Evolutionary conservation across 495 filamentous ascomycete species (phyloP).

Genomic region (Trichoderma gamsii): DNA sequence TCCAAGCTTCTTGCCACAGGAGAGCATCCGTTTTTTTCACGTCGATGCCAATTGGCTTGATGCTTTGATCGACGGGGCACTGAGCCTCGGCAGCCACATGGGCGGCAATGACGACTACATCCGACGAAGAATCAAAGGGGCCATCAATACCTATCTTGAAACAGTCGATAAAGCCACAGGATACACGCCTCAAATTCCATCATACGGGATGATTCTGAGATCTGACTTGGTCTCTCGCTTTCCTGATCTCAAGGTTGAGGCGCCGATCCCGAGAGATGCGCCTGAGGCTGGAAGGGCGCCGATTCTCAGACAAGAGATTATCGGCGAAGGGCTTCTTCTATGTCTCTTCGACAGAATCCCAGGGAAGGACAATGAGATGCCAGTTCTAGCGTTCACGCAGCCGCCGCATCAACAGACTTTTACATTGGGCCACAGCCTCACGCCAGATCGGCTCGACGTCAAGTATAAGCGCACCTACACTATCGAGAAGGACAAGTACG

Average conservation of each 20-base stretch:
- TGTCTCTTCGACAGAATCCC: neutral
- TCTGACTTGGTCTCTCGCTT: neutral
- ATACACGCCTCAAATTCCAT: conserved; percentile 19
- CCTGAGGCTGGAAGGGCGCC: neutral
- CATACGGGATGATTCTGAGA: conserved; percentile 20
- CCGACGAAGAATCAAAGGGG: conserved; percentile 26
- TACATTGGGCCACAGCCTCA: neutral
- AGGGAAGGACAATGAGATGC: neutral
- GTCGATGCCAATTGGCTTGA: conserved; percentile 42
- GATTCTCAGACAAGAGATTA: neutral
- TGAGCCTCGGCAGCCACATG: conserved; percentile 38
- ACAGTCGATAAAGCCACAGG: conserved; percentile 20
- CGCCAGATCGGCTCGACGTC: no score
- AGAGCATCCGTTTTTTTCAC: conserved; percentile 41
- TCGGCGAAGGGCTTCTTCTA: neutral
- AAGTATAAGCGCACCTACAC: no score
- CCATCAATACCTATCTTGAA: conserved; percentile 26
- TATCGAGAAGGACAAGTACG: no score
- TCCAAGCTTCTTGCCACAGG: conserved; percentile 31
- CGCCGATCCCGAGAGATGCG: no score
- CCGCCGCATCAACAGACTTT: neutral
- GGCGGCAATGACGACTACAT: conserved; percentile 17
- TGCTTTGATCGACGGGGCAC: conserved; percentile 40
- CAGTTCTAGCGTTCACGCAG: neutral
- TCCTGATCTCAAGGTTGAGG: neutral